Evolutionary conservation across 2,329 filamentous ascomycete species (phyloP).

Genomic region (Ophiocordyceps camponoti-leonardi): DNA sequence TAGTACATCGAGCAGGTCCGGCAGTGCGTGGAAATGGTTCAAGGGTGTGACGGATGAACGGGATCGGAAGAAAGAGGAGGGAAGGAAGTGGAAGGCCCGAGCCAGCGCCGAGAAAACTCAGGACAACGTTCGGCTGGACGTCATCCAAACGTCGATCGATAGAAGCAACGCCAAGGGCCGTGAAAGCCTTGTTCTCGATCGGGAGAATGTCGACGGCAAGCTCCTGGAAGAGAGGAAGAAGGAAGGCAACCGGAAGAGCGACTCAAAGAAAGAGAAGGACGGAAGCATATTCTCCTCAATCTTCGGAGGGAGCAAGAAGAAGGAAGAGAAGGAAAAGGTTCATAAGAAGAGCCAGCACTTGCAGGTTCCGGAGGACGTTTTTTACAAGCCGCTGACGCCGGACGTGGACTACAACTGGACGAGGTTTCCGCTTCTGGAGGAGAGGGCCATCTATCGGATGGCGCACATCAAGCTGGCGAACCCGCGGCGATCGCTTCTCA

Average conservation of each 20-base stretch:
- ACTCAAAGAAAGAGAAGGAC: slow-evolving; percentile 81
- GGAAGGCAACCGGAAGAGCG: slow-evolving; percentile 56
- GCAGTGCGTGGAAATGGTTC: slow-evolving; percentile 53
- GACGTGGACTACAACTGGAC: slow-evolving; percentile 96
- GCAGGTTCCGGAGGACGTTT: slow-evolving; percentile 63
- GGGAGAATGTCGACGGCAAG: slow-evolving; percentile 53
- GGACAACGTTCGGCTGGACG: slow-evolving; percentile 70
- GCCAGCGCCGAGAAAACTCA: slow-evolving; percentile 39
- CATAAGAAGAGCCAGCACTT: slow-evolving; percentile 61
- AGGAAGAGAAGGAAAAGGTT: slow-evolving; percentile 55
- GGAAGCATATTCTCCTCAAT: slow-evolving; percentile 87
- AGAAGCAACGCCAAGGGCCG: slow-evolving; percentile 45
- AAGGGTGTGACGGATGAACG: slow-evolving; percentile 59
- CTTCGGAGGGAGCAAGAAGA: slow-evolving; percentile 83
- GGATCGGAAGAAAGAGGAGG: slow-evolving; percentile 40
- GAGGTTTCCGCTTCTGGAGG: slow-evolving; percentile 84
- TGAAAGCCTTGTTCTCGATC: slow-evolving; percentile 71
- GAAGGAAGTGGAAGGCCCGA: slow-evolving; percentile 52
- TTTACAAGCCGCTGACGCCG: slow-evolving; percentile 54
- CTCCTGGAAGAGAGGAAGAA: slow-evolving; percentile 72
- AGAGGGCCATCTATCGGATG: slow-evolving; percentile 95
- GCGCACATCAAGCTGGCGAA: slow-evolving; percentile 99
- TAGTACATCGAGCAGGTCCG: slow-evolving; percentile 53
- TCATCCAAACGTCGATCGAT: slow-evolving; percentile 78
- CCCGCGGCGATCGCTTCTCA: slow-evolving; percentile 75